Evolutionary conservation across 257 asterid genomes (phyloP).

Genomic region (Knoxia roxburghii): DNA sequence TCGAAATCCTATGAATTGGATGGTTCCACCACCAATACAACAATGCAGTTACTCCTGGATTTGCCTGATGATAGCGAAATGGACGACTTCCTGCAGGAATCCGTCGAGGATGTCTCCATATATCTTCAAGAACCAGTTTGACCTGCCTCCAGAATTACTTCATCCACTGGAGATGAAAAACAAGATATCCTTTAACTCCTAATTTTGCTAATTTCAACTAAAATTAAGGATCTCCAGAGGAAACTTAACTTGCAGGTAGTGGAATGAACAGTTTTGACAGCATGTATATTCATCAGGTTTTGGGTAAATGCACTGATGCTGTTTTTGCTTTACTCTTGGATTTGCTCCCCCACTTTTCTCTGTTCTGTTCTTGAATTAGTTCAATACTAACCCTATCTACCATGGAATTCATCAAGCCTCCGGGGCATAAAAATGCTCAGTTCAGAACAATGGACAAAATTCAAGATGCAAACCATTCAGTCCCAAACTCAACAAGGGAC

Average conservation of each 20-base stretch:
- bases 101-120: constrained; percentile 24
- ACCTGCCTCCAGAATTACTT: background rate
- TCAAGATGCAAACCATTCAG: too few relatives aligned
- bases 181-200: background rate
- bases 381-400: too few relatives aligned
- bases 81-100: constrained; percentile 42
- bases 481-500: too few relatives aligned
- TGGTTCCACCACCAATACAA: constrained; percentile 34
- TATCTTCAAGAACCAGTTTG: constrained; percentile 23
- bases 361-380: too few relatives aligned
- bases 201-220: background rate
- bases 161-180: background rate
- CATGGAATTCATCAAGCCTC: too few relatives aligned
- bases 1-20: constrained; percentile 32
- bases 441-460: too few relatives aligned
- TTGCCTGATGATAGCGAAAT: constrained; percentile 36
- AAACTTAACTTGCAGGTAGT: background rate
- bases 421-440: background rate
- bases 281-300: background rate
- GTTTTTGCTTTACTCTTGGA: background rate
- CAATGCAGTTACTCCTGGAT: constrained; percentile 36
- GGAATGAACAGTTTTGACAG: background rate
- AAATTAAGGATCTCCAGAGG: background rate
- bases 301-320: background rate
- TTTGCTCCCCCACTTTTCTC: background rate